A percentile compares a stretch with the other conserved stretches of the same genome.
Conservation (phyloP, 352 stramenopile genomes). For the Globisporangium mamillatum region DNA sequence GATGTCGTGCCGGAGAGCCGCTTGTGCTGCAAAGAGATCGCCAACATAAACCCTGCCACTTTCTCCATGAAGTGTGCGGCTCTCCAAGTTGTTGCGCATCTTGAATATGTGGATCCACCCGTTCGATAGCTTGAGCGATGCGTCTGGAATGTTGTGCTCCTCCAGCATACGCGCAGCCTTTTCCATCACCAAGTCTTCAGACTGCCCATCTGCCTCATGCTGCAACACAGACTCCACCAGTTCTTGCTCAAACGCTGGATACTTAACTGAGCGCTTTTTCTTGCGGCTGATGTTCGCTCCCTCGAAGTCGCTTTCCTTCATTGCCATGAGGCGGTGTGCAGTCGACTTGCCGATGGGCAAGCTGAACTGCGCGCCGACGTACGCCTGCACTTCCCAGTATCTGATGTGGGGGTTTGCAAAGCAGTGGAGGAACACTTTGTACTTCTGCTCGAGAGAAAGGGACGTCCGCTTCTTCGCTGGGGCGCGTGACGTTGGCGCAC, state of each 20-base stretch:
- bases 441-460: not conserved
- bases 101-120: not conserved
- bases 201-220: not conserved
- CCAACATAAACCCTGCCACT: not conserved
- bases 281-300: not conserved
- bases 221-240: not conserved
- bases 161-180: not conserved
- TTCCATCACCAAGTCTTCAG: constrained; percentile 1
- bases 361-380: not conserved
- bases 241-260: not conserved
- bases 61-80: not conserved
- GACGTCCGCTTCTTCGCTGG: not conserved
- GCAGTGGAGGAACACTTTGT: constrained; percentile 1
- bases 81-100: not conserved
- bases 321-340: not conserved
- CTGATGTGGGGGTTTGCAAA: not conserved
- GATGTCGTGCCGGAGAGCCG: not conserved
- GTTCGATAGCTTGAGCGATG: not conserved
- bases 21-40: not conserved
- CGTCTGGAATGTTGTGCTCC: not conserved
- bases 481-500: too few relatives aligned
- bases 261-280: not conserved
- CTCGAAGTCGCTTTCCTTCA: not conserved
- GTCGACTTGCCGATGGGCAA: not conserved
- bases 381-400: not conserved